These are phyloP conservation scores for Pyrenophora teres DNA, from an alignment of 2,329 filamentous ascomycete genomes.

Conservation along the genomic window DNA sequence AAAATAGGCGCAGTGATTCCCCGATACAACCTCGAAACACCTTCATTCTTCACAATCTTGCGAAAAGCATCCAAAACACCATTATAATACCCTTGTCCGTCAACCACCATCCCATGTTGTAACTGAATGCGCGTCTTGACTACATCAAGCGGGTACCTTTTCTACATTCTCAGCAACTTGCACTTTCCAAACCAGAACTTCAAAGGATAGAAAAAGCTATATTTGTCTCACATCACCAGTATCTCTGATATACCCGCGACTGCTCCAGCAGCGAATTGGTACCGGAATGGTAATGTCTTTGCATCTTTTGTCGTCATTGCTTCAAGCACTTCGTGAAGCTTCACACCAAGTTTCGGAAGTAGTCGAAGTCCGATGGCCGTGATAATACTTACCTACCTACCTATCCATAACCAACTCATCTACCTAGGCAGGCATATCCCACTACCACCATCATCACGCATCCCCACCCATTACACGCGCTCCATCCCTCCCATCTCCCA, in stretches of 20 bases:
- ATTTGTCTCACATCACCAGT: slow-evolving; percentile 29
- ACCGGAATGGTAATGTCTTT: slow-evolving; percentile 31
- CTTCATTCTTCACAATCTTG: slow-evolving; percentile 36
- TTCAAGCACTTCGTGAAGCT: too few relatives aligned
- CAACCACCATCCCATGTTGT: slow-evolving; percentile 28
- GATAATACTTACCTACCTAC: too few relatives aligned
- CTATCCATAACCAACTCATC: too few relatives aligned
- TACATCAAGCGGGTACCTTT: slow-evolving; percentile 42
- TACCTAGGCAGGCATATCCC: too few relatives aligned
- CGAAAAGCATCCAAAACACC: slow-evolving; percentile 37
- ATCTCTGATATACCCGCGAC: slow-evolving; percentile 27
- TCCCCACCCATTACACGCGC: too few relatives aligned
- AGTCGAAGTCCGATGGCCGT: too few relatives aligned
- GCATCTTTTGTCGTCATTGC: neutral
- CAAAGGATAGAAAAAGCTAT: neutral
- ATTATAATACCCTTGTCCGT: slow-evolving; percentile 35
- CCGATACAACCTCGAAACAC: slow-evolving; percentile 29
- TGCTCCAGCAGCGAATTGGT: slow-evolving; percentile 35
- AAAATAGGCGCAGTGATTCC: slow-evolving; percentile 41
- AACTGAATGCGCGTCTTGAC: slow-evolving; percentile 41
- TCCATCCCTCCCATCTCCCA: neutral
- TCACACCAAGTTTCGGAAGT: neutral
- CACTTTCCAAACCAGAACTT: neutral
- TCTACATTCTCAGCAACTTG: slow-evolving; percentile 29
- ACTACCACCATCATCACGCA: too few relatives aligned